Evolutionary conservation across 2,329 filamentous ascomycete species (phyloP).

Genomic region (Sclerotinia borealis): DNA sequence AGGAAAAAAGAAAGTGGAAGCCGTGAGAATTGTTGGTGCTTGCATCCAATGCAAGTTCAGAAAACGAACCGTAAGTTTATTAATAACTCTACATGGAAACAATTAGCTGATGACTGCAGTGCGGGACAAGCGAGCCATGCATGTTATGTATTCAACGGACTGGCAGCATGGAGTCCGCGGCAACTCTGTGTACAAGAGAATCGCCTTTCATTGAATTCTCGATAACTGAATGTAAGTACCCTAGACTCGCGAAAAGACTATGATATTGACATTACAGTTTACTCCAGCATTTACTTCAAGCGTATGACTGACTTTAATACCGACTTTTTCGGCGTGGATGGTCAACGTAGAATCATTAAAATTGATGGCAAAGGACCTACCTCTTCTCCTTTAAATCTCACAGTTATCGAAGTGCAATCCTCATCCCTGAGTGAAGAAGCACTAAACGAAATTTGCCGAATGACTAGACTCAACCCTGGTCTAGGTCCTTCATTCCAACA

Average conservation of each 20-base stretch:
- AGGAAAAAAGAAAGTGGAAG: conserved; percentile 15
- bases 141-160: conserved; percentile 5
- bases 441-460: not conserved
- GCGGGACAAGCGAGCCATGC: conserved; percentile 8
- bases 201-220: conserved; percentile 14
- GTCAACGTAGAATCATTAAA: conserved; percentile 11
- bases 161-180: not conserved
- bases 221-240: conserved; percentile 10
- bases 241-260: not conserved
- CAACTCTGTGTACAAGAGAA: conserved; percentile 9
- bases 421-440: conserved; percentile 11
- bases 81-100: not conserved
- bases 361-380: conserved; percentile 23
- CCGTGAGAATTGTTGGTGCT: conserved; percentile 27
- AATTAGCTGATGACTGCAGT: conserved; percentile 5
- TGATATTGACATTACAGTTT: not conserved
- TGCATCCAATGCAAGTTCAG: conserved; percentile 29
- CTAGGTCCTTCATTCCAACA: not conserved
- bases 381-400: conserved; percentile 19
- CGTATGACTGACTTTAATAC: conserved; percentile 4
- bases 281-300: not conserved
- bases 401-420: conserved; percentile 9
- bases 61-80: conserved; percentile 25
- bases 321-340: not conserved
- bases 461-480: not conserved